Conservation (phyloP, 139 green algal genomes). For the Chlorella vulgaris region DNA sequence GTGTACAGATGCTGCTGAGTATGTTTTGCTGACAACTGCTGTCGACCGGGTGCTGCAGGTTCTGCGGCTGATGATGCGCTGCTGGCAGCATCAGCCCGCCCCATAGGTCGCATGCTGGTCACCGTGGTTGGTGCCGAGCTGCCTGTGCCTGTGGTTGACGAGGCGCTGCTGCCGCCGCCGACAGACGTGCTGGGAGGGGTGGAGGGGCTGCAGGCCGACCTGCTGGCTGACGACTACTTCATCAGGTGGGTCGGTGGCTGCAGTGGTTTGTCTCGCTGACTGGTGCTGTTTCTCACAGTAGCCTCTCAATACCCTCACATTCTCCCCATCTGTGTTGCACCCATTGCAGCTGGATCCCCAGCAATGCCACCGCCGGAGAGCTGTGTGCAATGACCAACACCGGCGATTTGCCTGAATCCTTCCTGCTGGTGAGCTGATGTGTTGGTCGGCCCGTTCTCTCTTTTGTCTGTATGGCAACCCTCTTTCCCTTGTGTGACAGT, state of each 20-base stretch:
- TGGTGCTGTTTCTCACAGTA: neutral
- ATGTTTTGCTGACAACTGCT: too few species aligned
- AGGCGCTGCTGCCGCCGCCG: neutral
- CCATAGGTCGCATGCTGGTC: neutral
- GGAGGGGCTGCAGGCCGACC: neutral
- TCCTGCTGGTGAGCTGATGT: slow-evolving; percentile 23
- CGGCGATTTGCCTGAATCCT: slow-evolving; percentile 7
- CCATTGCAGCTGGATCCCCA: slow-evolving; percentile 10
- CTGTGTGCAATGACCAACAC: slow-evolving; percentile 14
- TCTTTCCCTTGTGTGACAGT: too few species aligned
- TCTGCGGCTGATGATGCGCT: neutral
- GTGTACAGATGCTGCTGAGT: too few species aligned
- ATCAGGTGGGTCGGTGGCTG: neutral
- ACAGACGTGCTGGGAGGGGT: neutral
- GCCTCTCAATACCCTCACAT: too few species aligned
- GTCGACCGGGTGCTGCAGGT: neutral
- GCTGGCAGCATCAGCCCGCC: too few species aligned
- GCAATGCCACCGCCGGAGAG: neutral
- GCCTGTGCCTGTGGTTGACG: neutral
- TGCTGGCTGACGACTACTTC: neutral
- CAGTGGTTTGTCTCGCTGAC: neutral
- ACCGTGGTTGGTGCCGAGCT: slow-evolving; percentile 3
- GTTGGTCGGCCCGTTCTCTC: neutral
- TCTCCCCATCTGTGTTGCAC: too few species aligned
- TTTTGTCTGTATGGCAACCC: too few species aligned